These are phyloP conservation scores for Paramyrothecium sp. DNA, from an alignment of 2,329 filamentous ascomycete genomes.

Conservation along the genomic window DNA sequence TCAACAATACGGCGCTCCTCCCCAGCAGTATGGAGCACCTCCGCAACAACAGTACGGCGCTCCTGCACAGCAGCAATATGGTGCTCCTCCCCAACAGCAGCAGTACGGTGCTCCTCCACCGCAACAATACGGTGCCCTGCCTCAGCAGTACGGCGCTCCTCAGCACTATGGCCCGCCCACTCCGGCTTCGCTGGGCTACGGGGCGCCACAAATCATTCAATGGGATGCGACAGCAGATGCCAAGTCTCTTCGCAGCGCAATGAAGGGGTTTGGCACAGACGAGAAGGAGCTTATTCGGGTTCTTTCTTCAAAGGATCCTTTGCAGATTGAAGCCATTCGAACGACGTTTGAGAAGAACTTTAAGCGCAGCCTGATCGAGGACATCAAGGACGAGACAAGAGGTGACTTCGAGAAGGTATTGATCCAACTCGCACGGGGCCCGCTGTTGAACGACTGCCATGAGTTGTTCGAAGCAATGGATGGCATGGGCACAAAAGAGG, in stretches of 20 bases:
- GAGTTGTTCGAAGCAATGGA: slow-evolving; percentile 70
- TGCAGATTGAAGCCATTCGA: slow-evolving; percentile 71
- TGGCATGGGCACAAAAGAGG: slow-evolving; percentile 83
- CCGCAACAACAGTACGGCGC: slow-evolving; percentile 21
- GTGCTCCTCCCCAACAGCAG: slow-evolving; percentile 25
- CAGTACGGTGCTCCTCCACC: slow-evolving; percentile 25
- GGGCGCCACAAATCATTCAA: slow-evolving; percentile 65
- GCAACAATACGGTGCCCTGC: slow-evolving; percentile 34
- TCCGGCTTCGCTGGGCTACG: slow-evolving; percentile 72
- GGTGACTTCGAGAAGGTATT: slow-evolving; percentile 74
- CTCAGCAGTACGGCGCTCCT: slow-evolving; percentile 38
- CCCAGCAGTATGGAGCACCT: slow-evolving; percentile 22
- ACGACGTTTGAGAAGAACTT: slow-evolving; percentile 63
- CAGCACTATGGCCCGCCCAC: slow-evolving; percentile 49
- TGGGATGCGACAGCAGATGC: slow-evolving; percentile 70
- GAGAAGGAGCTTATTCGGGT: slow-evolving; percentile 73
- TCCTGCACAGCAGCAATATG: slow-evolving; percentile 33
- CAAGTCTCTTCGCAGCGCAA: slow-evolving; percentile 71
- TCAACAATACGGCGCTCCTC: slow-evolving; percentile 30
- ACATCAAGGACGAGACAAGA: slow-evolving; percentile 75
- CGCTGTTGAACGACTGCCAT: slow-evolving; percentile 73
- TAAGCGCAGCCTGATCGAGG: slow-evolving; percentile 67
- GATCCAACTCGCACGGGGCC: slow-evolving; percentile 73
- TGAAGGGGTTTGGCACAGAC: slow-evolving; percentile 93
- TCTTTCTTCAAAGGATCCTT: slow-evolving; percentile 71